phyloP scores from a whole-genome alignment of 352 stramenopile species.

The Heterotrichella gracilis region DNA sequence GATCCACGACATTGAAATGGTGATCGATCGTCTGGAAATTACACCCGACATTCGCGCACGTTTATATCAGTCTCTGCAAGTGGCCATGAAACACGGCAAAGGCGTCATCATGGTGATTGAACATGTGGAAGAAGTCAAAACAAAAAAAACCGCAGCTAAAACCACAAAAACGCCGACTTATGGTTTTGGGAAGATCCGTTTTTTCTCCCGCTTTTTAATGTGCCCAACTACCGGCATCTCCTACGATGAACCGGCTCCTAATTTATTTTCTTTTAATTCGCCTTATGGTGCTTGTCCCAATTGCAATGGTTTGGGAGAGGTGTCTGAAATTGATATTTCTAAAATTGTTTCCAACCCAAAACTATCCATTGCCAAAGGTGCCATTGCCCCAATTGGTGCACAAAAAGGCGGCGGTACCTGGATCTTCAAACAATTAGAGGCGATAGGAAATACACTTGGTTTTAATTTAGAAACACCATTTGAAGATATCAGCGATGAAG shows the following conservation, averaged over 20 bases:
- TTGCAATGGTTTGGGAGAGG: neutral
- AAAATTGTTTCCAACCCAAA: neutral
- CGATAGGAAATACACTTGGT: neutral
- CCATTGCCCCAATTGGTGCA: neutral
- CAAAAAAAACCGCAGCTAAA: neutral
- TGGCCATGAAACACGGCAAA: neutral
- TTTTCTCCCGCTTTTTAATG: neutral
- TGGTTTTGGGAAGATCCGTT: no score
- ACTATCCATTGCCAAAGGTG: neutral
- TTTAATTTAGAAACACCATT: neutral
- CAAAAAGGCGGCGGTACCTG: neutral
- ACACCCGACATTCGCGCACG: neutral
- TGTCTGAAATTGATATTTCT: neutral
- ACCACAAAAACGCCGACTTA: neutral
- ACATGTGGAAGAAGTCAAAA: neutral
- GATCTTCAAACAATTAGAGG: neutral
- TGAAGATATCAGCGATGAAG: slow-evolving; percentile 3
- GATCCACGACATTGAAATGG: slow-evolving; percentile 1
- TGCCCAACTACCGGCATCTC: neutral
- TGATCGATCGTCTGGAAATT: neutral
- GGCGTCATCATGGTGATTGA: neutral
- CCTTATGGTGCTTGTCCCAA: neutral
- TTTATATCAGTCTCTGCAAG: neutral
- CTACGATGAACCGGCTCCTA: neutral
- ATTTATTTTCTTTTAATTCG: slow-evolving; percentile 8